phyloP scores from a whole-genome alignment of 495 filamentous ascomycete genomes.

The Penicillium turbatum region DNA sequence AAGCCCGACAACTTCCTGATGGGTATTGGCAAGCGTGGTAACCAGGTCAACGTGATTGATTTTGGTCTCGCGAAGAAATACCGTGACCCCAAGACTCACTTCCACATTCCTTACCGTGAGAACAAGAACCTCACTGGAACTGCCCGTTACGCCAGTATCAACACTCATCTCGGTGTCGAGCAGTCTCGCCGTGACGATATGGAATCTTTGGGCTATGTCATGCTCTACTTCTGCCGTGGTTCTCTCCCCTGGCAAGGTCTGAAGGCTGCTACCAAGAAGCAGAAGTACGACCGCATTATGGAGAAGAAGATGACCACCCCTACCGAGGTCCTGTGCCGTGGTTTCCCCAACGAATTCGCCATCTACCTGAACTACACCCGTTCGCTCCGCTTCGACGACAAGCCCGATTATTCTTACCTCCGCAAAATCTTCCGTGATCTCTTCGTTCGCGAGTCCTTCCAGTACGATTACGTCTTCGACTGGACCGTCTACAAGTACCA shows the following conservation, averaged over 20 bases:
- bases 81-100: constrained; percentile 99
- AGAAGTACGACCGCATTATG: constrained; percentile 99
- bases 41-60: constrained; percentile 99
- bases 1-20: constrained; percentile 99
- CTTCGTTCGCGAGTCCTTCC: constrained; percentile 98
- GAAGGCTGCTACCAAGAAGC: constrained; percentile 99
- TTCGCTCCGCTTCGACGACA: constrained; percentile 98
- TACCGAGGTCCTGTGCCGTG: constrained; percentile 97
- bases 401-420: constrained; percentile 99
- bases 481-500: constrained; percentile 99
- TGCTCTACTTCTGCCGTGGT: constrained; percentile 99
- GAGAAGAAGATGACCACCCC: constrained; percentile 99
- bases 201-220: constrained; percentile 99
- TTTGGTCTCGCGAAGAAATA: constrained; percentile 99
- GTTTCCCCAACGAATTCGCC: constrained; percentile 99
- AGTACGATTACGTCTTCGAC: constrained; percentile 99
- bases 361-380: constrained; percentile 99
- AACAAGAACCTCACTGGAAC: constrained; percentile 99
- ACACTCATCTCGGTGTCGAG: constrained; percentile 97
- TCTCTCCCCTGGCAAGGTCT: constrained; percentile 99
- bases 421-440: constrained; percentile 99
- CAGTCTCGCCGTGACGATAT: constrained; percentile 99
- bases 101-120: constrained; percentile 99
- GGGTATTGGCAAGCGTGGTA: constrained; percentile 99
- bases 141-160: constrained; percentile 98